These are phyloP conservation scores for Fomitiporia mediterranea DNA, from an alignment of 1,284 basidiomycete species.

Conservation along the genomic window DNA sequence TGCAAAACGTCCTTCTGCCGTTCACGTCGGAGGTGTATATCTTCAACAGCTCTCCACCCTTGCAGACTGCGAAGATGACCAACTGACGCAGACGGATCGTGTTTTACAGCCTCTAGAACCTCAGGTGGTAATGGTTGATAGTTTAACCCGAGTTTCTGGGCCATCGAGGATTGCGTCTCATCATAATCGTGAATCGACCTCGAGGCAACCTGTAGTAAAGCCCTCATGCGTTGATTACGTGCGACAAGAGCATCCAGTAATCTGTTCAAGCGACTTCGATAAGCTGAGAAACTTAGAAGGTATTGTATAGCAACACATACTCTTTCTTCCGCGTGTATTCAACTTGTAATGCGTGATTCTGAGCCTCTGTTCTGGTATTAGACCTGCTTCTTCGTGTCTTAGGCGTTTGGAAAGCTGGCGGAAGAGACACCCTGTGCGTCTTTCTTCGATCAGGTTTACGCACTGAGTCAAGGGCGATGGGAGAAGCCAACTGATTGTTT, in stretches of 20 bases:
- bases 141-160: conserved; percentile 42
- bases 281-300: conserved; percentile 14
- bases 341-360: conserved; percentile 17
- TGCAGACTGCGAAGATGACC: conserved; percentile 49
- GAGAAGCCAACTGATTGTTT: neutral
- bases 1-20: conserved; percentile 54
- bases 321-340: conserved; percentile 58
- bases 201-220: conserved; percentile 60
- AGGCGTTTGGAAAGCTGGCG: conserved; percentile 9
- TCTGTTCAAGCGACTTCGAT: conserved; percentile 32
- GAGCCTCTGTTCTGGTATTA: conserved; percentile 9
- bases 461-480: conserved; percentile 1
- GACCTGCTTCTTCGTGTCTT: neutral
- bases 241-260: conserved; percentile 50
- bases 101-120: conserved; percentile 63
- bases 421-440: conserved; percentile 6
- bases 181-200: conserved; percentile 60
- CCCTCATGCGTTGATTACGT: conserved; percentile 61
- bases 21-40: conserved; percentile 55
- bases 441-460: conserved; percentile 3
- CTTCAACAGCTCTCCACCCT: conserved; percentile 68
- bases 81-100: conserved; percentile 69
- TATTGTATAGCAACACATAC: conserved; percentile 37
- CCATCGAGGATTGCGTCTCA: conserved; percentile 45
- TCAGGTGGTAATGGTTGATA: conserved; percentile 52